These are phyloP conservation scores for Carex arenaria DNA, from an alignment of 202 grass and related monocot species.

Conservation along the genomic window DNA sequence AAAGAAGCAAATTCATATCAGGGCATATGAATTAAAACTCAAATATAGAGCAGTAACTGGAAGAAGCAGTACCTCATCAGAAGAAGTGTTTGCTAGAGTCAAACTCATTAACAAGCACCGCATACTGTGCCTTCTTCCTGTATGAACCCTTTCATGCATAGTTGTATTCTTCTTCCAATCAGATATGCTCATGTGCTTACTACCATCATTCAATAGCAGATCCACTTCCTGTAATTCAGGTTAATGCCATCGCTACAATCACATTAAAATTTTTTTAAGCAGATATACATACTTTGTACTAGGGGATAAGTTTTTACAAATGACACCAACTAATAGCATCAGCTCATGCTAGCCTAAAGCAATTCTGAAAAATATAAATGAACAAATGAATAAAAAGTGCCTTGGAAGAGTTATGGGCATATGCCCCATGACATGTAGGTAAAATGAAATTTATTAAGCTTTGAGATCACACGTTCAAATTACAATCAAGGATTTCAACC, in stretches of 20 bases:
- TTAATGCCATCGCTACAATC: neutral
- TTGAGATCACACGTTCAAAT: neutral
- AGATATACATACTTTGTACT: slow-evolving; percentile 6
- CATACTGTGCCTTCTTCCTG: slow-evolving; percentile 71
- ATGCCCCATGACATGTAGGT: neutral
- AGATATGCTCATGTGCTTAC: slow-evolving; percentile 87
- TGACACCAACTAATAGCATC: neutral
- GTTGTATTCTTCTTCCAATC: slow-evolving; percentile 75
- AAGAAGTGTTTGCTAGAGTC: slow-evolving; percentile 46
- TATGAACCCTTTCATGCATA: slow-evolving; percentile 82
- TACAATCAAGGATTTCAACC: neutral
- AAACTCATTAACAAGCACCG: slow-evolving; percentile 81
- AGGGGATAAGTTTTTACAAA: neutral
- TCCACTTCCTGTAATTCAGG: slow-evolving; percentile 67
- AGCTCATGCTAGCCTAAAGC: neutral
- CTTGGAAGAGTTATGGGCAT: neutral
- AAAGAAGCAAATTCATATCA: slow-evolving; percentile 25
- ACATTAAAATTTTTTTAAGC: slow-evolving; percentile 21
- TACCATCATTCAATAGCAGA: slow-evolving; percentile 91
- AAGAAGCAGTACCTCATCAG: slow-evolving; percentile 39
- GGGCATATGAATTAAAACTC: slow-evolving; percentile 11
- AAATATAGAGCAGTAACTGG: neutral
- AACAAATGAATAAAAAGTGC: neutral
- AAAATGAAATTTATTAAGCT: neutral
- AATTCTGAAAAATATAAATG: neutral